These are phyloP conservation scores for Macrocystidia cucumis DNA, from an alignment of 1,284 basidiomycete species.

Conservation along the genomic window DNA sequence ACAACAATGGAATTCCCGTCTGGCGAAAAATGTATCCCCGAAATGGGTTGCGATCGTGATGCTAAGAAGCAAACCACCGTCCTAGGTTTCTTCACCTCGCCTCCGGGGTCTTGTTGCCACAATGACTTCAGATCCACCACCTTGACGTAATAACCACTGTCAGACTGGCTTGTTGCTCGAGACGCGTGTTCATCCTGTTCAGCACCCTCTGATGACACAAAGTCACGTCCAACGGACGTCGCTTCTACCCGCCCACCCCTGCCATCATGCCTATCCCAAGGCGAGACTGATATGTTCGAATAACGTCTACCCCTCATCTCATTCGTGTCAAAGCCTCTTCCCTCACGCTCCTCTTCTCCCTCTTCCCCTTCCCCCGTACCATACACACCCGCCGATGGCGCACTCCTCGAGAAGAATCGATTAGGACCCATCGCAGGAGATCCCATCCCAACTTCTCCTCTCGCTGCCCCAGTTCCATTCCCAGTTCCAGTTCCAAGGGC, in stretches of 20 bases:
- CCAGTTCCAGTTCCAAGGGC: constrained; percentile 8
- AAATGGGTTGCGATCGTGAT: constrained; percentile 39
- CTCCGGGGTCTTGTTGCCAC: too few species aligned
- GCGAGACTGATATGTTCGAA: not conserved
- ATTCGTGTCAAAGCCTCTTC: constrained; percentile 9
- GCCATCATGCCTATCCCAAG: not conserved
- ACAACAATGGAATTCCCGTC: constrained; percentile 55
- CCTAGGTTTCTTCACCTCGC: constrained; percentile 14
- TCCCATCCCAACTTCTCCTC: constrained; percentile 6
- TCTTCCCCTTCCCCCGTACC: constrained; percentile 6
- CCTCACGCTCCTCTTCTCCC: constrained; percentile 7
- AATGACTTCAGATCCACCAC: constrained; percentile 48
- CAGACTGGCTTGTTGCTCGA: too few species aligned
- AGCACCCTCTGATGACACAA: too few species aligned
- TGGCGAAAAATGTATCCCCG: constrained; percentile 46
- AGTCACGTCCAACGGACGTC: not conserved
- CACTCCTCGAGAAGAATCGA: constrained; percentile 55
- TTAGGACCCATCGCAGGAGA: too few species aligned
- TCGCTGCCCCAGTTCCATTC: constrained; percentile 12
- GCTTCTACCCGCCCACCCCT: not conserved
- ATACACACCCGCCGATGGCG: constrained; percentile 34
- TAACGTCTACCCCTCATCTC: constrained; percentile 2
- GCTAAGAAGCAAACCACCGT: constrained; percentile 40
- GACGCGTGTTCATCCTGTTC: too few species aligned
- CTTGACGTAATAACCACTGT: constrained; percentile 35